Conservation (phyloP, 2,329 filamentous ascomycete genomes). For the Diplocarpon rosae region DNA sequence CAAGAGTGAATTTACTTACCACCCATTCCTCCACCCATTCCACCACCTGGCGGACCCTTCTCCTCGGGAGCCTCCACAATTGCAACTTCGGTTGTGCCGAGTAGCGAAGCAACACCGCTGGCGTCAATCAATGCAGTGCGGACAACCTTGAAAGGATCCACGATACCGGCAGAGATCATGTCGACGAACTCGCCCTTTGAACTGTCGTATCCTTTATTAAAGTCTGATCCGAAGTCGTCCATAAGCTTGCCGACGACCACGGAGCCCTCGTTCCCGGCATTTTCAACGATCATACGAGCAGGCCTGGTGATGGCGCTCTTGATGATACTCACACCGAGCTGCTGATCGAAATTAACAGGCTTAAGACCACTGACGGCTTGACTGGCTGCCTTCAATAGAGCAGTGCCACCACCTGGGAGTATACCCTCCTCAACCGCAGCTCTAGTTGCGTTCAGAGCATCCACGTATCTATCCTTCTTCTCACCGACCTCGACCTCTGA, state of each 20-base stretch:
- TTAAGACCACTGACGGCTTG: conserved; percentile 79
- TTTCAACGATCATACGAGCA: conserved; percentile 92
- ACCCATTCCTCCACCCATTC: conserved; percentile 54
- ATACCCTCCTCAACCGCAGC: conserved; percentile 99
- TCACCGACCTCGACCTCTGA: conserved; percentile 98
- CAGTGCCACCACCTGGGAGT: conserved; percentile 94
- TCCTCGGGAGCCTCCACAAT: conserved; percentile 98
- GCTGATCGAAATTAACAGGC: conserved; percentile 94
- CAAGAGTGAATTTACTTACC: conserved; percentile 15
- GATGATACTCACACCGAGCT: conserved; percentile 93
- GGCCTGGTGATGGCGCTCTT: conserved; percentile 97
- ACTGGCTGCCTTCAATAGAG: conserved; percentile 89
- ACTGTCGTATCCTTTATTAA: conserved; percentile 98
- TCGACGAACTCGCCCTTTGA: conserved; percentile 96
- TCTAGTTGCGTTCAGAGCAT: conserved; percentile 94
- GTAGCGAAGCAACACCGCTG: conserved; percentile 88
- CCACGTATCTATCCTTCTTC: conserved; percentile 99
- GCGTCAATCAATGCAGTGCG: conserved; percentile 92
- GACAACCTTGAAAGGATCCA: conserved; percentile 98
- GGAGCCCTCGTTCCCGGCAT: conserved; percentile 89
- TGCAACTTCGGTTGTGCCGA: conserved; percentile 95
- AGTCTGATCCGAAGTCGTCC: conserved; percentile 82
- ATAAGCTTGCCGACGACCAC: conserved; percentile 97
- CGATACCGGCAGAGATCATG: conserved; percentile 95
- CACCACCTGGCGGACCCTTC: conserved; percentile 53